Base-by-base conservation (phyloP, 2,329 filamentous ascomycete genomes). In the Acrodontium crateriforme region DNA sequence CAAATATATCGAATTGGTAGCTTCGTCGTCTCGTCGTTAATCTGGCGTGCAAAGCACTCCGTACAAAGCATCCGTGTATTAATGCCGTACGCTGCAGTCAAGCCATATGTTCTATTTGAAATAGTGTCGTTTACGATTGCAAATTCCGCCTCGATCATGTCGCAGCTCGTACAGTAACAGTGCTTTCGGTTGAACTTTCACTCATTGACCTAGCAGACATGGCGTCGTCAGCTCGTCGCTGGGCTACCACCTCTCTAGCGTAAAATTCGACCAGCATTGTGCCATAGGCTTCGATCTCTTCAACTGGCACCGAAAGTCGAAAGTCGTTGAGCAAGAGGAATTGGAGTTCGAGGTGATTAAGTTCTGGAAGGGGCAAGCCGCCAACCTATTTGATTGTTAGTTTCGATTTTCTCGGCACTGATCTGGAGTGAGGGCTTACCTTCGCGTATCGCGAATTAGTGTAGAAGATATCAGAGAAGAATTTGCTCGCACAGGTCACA, bases 211-310 rank as follows among this genome's bases (percentile, higher is more conserved):
- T 40, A 19, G 30, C 34, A 21, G 39, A 24, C 41, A 43, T 41
- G 30, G 41, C 45, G 37, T 45, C 27, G 12, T 40, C 42, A n/a
- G 44, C 44, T 25, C 69, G 63, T 37, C 64, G 61, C 44, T 78
- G 74, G 15, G 71, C 63, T 15, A 93, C 71, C 10, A 94, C 77
- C 53, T 98, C 89, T 29, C 87, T 69, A 1, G 84, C 87, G 49
- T 95, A 98, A 49, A 95, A 98, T 49, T 95, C 87, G 10, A 98
- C 89, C 9, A 98, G 65, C 87, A 95, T 95, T 1, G 89, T 98
- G 4, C 84, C 89, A 46, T 98, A 98, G 1, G 84, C 83, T 55
- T 98, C 89, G 34, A 98, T 71, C 47, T 95, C 87, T 58, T 95
- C 89, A 9, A 95, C 78, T 0, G 87, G 79, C 7, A 98, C 78